These are phyloP conservation scores for Exophiala xenobiotica DNA, from an alignment of 2,329 filamentous ascomycete genomes.

Conservation along the genomic window DNA sequence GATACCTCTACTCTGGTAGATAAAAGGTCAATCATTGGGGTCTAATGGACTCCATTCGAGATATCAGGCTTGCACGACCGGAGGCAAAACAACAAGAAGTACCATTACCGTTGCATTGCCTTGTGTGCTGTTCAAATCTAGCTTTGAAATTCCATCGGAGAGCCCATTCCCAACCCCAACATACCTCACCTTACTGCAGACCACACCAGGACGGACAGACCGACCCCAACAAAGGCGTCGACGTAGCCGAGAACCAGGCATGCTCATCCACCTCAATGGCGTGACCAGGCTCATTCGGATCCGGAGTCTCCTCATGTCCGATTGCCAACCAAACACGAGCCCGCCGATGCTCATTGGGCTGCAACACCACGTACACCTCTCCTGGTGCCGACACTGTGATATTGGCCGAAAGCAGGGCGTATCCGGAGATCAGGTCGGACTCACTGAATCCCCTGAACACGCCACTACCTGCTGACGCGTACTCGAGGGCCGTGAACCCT, in stretches of 20 bases:
- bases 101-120: not conserved
- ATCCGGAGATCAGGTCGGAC: not conserved
- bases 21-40: not conserved
- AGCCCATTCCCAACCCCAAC: no score
- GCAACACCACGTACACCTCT: not conserved
- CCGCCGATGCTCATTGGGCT: not conserved
- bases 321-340: not conserved
- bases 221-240: not conserved
- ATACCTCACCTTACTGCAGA: slow-evolving; percentile 1
- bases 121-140: not conserved
- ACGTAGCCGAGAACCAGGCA: not conserved
- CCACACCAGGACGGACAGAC: not conserved
- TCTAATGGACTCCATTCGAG: no score
- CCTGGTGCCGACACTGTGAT: not conserved
- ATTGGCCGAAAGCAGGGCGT: not conserved
- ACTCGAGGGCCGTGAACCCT: not conserved
- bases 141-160: not conserved
- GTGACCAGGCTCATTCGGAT: not conserved
- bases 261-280: not conserved
- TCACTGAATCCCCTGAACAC: not conserved
- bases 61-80: not conserved
- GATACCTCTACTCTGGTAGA: slow-evolving; percentile 19
- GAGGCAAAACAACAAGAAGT: not conserved
- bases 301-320: not conserved
- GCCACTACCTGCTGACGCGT: not conserved